Conservation (phyloP, 495 filamentous ascomycete species). For the Aspergillus avenaceus region DNA sequence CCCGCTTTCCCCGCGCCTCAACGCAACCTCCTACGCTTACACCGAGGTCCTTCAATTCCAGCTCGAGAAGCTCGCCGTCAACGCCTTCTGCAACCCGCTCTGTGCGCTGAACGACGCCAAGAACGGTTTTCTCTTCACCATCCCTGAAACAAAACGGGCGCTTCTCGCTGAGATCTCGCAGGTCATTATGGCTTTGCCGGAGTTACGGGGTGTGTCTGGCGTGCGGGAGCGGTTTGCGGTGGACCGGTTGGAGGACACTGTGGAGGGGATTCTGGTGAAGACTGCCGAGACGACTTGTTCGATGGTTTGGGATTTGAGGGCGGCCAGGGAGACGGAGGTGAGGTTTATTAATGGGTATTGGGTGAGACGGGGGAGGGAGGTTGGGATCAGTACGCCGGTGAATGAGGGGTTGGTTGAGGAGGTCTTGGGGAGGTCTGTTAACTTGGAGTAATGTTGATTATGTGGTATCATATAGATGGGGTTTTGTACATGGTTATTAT, state of each 20-base stretch:
- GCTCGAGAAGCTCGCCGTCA: conserved; percentile 67
- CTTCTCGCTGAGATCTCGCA: conserved; percentile 51
- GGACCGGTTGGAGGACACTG: conserved; percentile 43
- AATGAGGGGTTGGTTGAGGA: conserved; percentile 7
- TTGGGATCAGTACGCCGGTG: conserved; percentile 35
- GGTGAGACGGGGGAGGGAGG: conserved; percentile 52
- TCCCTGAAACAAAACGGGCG: conserved; percentile 42
- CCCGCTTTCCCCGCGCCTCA: conserved; percentile 23
- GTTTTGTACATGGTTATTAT: background rate
- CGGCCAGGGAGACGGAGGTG: conserved; percentile 61
- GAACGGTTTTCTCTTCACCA: conserved; percentile 56
- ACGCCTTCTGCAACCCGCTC: conserved; percentile 68
- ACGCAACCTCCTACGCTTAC: conserved; percentile 23
- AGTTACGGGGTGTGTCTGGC: conserved; percentile 50
- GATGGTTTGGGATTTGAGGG: conserved; percentile 68
- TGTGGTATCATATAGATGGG: background rate
- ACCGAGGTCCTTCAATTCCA: conserved; percentile 43
- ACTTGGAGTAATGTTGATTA: background rate
- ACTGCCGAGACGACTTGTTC: conserved; percentile 60
- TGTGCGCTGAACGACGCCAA: conserved; percentile 60
- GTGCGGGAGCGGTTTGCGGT: conserved; percentile 40
- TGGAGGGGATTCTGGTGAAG: conserved; percentile 47
- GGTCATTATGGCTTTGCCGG: conserved; percentile 51
- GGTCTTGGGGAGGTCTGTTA: background rate
- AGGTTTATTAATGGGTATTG: conserved; percentile 76